These are phyloP conservation scores for Fusarium scirpi DNA, from an alignment of 2,329 filamentous ascomycete species.

Conservation along the genomic window DNA sequence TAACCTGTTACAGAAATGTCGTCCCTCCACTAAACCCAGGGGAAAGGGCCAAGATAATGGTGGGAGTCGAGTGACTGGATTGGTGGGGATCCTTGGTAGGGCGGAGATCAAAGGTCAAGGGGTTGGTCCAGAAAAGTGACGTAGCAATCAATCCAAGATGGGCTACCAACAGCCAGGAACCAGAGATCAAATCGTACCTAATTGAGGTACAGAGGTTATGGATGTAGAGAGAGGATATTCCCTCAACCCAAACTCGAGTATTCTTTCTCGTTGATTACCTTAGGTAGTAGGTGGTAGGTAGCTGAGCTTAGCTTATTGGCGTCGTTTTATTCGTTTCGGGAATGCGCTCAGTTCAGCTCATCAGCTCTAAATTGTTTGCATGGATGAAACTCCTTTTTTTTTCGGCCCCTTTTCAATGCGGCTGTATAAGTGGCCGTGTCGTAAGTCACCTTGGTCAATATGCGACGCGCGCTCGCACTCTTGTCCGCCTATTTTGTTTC, in stretches of 20 bases:
- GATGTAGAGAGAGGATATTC: background rate
- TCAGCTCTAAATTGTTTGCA: slow-evolving; percentile 21
- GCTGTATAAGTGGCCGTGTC: slow-evolving; percentile 15
- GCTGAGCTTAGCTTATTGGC: slow-evolving; percentile 1
- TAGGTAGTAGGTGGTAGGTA: too few species aligned
- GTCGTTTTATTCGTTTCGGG: slow-evolving; percentile 12
- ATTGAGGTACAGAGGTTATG: background rate
- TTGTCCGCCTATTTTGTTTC: background rate
- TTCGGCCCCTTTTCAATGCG: slow-evolving; percentile 3
- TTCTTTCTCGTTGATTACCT: background rate
- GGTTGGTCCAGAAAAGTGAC: slow-evolving; percentile 32
- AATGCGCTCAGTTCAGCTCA: slow-evolving; percentile 7
- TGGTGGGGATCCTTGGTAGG: slow-evolving; percentile 25
- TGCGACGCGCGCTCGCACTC: background rate
- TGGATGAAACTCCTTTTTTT: slow-evolving; percentile 26
- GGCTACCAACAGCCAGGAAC: slow-evolving; percentile 4
- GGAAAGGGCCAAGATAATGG: slow-evolving; percentile 9
- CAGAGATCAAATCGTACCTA: background rate
- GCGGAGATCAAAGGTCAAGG: slow-evolving; percentile 12
- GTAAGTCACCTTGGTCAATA: slow-evolving; percentile 12
- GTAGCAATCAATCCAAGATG: slow-evolving; percentile 16
- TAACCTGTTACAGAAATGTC: slow-evolving; percentile 16
- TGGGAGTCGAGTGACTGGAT: slow-evolving; percentile 9
- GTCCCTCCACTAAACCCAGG: slow-evolving; percentile 3
- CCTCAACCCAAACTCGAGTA: background rate